Conservation (phyloP, 2,329 filamentous ascomycete species). For the Dissoconium aciculare region DNA sequence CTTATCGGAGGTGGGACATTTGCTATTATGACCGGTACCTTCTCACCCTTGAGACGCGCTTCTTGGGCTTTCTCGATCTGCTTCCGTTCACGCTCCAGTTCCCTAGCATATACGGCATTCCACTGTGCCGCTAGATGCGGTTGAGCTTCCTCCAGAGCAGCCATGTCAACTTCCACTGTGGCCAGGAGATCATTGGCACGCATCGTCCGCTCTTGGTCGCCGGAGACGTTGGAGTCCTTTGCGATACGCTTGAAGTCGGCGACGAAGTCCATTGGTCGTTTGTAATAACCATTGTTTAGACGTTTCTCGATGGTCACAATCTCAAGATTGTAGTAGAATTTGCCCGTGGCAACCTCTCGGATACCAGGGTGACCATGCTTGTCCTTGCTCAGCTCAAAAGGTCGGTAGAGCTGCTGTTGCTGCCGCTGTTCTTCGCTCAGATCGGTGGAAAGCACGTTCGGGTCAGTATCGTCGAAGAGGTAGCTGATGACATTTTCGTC, state of each 20-base stretch:
- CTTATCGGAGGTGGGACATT: slow-evolving; percentile 26
- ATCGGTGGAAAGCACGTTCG: slow-evolving; percentile 47
- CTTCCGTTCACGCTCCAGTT: slow-evolving; percentile 48
- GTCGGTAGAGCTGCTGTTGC: slow-evolving; percentile 45
- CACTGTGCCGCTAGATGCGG: slow-evolving; percentile 55
- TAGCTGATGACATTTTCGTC: slow-evolving; percentile 61
- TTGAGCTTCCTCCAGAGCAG: slow-evolving; percentile 52
- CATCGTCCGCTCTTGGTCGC: slow-evolving; percentile 68
- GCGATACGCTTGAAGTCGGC: slow-evolving; percentile 72
- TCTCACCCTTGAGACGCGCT: slow-evolving; percentile 45
- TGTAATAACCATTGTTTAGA: slow-evolving; percentile 93
- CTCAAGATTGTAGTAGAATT: slow-evolving; percentile 91
- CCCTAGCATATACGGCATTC: slow-evolving; percentile 63
- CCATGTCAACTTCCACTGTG: slow-evolving; percentile 89
- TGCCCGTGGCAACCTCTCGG: slow-evolving; percentile 57
- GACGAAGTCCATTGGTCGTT: slow-evolving; percentile 75
- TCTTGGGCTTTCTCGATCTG: slow-evolving; percentile 37
- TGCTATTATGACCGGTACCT: slow-evolving; percentile 27
- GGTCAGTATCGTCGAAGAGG: slow-evolving; percentile 69
- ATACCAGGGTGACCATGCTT: slow-evolving; percentile 64
- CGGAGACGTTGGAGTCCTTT: slow-evolving; percentile 67
- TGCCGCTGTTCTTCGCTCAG: slow-evolving; percentile 37
- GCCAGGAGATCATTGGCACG: slow-evolving; percentile 83
- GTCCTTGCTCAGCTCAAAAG: slow-evolving; percentile 68
- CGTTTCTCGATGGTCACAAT: slow-evolving; percentile 86